phyloP scores from a whole-genome alignment of 1,139 yeast species.

The Magnusiomyces tetraspermus region DNA sequence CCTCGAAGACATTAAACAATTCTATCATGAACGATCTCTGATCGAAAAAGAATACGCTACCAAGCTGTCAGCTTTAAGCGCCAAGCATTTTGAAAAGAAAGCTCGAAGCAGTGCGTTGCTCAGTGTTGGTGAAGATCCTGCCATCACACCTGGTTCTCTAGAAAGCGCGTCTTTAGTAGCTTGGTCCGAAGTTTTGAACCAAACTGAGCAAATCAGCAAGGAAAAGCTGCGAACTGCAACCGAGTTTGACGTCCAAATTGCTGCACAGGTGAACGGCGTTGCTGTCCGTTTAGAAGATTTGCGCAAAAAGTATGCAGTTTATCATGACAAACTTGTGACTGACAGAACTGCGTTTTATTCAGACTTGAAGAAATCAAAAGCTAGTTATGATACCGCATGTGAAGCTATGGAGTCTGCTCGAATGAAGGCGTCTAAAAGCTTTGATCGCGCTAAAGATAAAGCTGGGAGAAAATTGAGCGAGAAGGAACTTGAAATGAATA shows the following conservation, averaged over 20 bases:
- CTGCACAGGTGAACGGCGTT: slow-evolving; percentile 51
- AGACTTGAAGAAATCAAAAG: slow-evolving; percentile 64
- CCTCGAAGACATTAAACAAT: slow-evolving; percentile 68
- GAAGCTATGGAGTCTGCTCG: slow-evolving; percentile 73
- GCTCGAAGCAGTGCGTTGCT: slow-evolving; percentile 57
- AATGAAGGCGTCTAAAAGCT: slow-evolving; percentile 52
- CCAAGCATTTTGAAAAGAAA: slow-evolving; percentile 67
- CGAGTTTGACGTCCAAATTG: slow-evolving; percentile 53
- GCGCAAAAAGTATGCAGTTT: slow-evolving; percentile 46
- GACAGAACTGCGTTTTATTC: slow-evolving; percentile 54
- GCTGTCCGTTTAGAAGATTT: slow-evolving; percentile 47
- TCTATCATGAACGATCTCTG: slow-evolving; percentile 71
- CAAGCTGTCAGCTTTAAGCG: slow-evolving; percentile 53
- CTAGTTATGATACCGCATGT: slow-evolving; percentile 70
- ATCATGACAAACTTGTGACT: slow-evolving; percentile 48
- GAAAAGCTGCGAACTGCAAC: slow-evolving; percentile 54
- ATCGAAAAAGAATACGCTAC: slow-evolving; percentile 78
- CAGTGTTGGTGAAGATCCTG: slow-evolving; percentile 87
- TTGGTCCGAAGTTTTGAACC: slow-evolving; percentile 82
- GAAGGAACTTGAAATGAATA: slow-evolving; percentile 72
- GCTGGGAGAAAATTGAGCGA: slow-evolving; percentile 50
- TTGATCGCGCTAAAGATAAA: slow-evolving; percentile 43
- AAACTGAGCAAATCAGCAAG: slow-evolving; percentile 70
- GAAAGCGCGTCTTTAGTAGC: slow-evolving; percentile 90
- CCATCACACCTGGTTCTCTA: slow-evolving; percentile 87